Evolutionary conservation across 176 grass and related monocot genomes (phyloP).

Genomic region (Avena eriantha): DNA sequence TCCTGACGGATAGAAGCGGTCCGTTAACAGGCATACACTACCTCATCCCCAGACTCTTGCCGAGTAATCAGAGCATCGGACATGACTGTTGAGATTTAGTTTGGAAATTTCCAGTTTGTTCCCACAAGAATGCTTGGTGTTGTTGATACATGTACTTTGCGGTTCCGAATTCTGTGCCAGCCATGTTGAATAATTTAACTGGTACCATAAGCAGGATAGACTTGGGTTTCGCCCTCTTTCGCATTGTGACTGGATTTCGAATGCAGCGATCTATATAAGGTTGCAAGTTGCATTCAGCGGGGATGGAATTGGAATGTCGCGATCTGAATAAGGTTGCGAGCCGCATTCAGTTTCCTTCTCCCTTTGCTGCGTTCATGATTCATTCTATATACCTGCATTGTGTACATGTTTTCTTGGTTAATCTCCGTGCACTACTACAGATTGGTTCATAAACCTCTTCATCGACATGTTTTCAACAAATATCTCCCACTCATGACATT

Average conservation of each 20-base stretch:
- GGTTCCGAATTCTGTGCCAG: neutral
- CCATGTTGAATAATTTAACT: neutral
- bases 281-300: neutral
- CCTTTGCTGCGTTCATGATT: too few relatives aligned
- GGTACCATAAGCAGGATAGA: neutral
- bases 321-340: neutral
- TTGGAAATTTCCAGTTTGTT: neutral
- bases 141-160: neutral
- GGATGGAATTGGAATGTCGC: neutral
- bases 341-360: neutral
- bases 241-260: neutral
- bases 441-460: neutral
- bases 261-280: neutral
- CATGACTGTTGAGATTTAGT: neutral
- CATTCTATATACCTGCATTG: too few relatives aligned
- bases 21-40: slow-evolving; percentile 52
- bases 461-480: neutral
- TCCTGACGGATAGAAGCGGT: slow-evolving; percentile 46
- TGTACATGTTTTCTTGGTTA: too few relatives aligned
- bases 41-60: neutral
- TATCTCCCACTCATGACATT: neutral
- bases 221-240: neutral
- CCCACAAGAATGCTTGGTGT: neutral
- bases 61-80: neutral
- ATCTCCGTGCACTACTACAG: too few relatives aligned